These are phyloP conservation scores for Anisodus acutangulus DNA, from an alignment of 257 asterid species.

Conservation along the genomic window DNA sequence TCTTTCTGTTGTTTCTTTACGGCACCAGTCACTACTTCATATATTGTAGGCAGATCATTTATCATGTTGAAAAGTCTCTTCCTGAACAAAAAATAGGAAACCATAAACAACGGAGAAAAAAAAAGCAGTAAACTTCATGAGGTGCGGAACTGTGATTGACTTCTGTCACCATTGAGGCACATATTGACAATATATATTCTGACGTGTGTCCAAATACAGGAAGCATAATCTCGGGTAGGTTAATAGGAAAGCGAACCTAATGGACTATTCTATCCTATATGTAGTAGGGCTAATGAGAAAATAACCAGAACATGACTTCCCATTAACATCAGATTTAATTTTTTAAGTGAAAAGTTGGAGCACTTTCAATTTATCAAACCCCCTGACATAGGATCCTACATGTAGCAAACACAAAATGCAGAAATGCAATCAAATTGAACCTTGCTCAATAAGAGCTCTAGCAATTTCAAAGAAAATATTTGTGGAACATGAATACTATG, in stretches of 20 bases:
- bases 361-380: not conserved
- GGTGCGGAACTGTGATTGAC: not conserved
- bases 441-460: conserved; percentile 20
- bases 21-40: conserved; percentile 75
- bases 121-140: not conserved
- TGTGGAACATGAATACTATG: not conserved
- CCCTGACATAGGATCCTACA: conserved; percentile 6
- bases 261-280: not conserved
- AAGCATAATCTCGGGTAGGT: not conserved
- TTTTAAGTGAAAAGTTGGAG: not conserved
- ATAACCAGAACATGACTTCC: conserved; percentile 8
- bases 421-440: not conserved
- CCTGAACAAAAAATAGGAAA: conserved; percentile 51
- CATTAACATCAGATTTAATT: conserved; percentile 24
- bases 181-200: not conserved
- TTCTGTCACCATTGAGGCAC: not conserved
- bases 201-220: not conserved
- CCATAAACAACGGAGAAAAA: not conserved
- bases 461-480: conserved; percentile 17
- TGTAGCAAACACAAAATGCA: conserved; percentile 23
- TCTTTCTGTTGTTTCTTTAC: conserved; percentile 66
- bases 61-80: conserved; percentile 77
- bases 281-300: not conserved
- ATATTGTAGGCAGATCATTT: conserved; percentile 76
- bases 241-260: not conserved